Conservation (phyloP, 495 filamentous ascomycete genomes). For the Rostrohypoxylon terebratum region DNA sequence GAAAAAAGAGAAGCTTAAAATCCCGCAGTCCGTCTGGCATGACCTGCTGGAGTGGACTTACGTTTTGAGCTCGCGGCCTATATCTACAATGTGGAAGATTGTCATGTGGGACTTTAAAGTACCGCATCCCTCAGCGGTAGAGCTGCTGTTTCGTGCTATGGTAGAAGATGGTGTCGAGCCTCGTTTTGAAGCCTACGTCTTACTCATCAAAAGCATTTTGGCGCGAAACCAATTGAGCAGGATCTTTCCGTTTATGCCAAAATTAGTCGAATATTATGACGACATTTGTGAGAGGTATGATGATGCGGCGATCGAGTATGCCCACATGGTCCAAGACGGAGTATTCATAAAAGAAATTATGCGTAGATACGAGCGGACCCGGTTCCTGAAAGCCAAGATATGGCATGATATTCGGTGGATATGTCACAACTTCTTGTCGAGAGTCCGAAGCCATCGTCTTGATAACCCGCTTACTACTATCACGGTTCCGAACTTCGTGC, state of each 20-base stretch:
- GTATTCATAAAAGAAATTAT: constrained; percentile 7
- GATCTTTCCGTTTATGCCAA: constrained; percentile 44
- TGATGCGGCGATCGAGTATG: constrained; percentile 49
- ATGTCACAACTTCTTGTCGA: constrained; percentile 40
- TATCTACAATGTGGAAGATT: constrained; percentile 46
- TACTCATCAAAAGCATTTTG: constrained; percentile 49
- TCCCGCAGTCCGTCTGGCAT: constrained; percentile 49
- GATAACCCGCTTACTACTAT: constrained; percentile 30
- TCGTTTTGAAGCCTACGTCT: constrained; percentile 47
- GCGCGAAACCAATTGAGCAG: constrained; percentile 23
- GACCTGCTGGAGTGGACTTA: constrained; percentile 54
- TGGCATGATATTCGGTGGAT: constrained; percentile 44
- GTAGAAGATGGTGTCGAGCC: constrained; percentile 48
- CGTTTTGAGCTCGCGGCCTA: constrained; percentile 43
- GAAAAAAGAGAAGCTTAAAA: constrained; percentile 40
- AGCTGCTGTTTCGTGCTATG: constrained; percentile 53
- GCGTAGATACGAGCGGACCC: constrained; percentile 34
- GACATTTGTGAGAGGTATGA: constrained; percentile 46
- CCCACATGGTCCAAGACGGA: constrained; percentile 28
- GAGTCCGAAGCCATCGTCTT: constrained; percentile 18
- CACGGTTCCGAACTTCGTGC: constrained; percentile 57
- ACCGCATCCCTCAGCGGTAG: constrained; percentile 31
- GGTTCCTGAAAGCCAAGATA: constrained; percentile 43
- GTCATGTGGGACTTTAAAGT: constrained; percentile 36
- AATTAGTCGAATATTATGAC: constrained; percentile 44